Percentiles rank a stretch among this genome's conserved stretches.
Conservation (phyloP, 371 early-diverging fungal genomes). For the Mucor mucedo region DNA sequence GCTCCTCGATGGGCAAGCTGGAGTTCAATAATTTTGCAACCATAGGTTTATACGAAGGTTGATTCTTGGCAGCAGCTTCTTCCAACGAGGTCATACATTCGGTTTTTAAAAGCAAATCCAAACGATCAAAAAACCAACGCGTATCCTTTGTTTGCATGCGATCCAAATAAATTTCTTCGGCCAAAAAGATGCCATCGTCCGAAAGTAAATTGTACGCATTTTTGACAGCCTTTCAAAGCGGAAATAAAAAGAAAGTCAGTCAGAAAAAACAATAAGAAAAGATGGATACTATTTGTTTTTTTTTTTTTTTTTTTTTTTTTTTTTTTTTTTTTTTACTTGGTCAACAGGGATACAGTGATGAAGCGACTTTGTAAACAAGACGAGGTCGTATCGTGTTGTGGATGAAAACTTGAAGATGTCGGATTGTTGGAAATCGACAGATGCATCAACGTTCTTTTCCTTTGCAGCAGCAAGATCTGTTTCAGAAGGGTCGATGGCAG, state of each 20-base stretch:
- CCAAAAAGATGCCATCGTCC: conserved; percentile 30
- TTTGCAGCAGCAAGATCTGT: conserved; percentile 22
- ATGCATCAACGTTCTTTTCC: conserved; percentile 7
- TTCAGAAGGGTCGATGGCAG: conserved; percentile 36
- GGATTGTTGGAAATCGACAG: conserved; percentile 11
- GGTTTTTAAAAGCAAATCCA: conserved; percentile 26
- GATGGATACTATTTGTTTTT: no score
- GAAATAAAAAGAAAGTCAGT: no score
- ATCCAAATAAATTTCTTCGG: conserved; percentile 37
- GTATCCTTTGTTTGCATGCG: conserved; percentile 1
- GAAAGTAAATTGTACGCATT: conserved; percentile 29
- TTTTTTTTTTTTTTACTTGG: conserved; percentile 19
- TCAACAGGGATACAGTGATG: conserved; percentile 42
- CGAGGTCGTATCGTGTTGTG: conserved; percentile 27
- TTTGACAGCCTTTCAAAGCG: conserved; percentile 26
- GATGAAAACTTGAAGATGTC: conserved; percentile 23
- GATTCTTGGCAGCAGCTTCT: conserved; percentile 1
- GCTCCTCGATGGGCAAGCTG: conserved; percentile 9
- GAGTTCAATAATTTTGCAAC: conserved; percentile 9
- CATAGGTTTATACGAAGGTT: background rate
- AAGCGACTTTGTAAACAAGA: conserved; percentile 45
- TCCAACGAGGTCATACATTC: conserved; percentile 2
- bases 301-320: background rate
- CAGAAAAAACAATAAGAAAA: no score
- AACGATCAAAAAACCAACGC: conserved; percentile 35